Conservation (phyloP, 2,329 filamentous ascomycete species). For the Rutstroemia sp. region DNA sequence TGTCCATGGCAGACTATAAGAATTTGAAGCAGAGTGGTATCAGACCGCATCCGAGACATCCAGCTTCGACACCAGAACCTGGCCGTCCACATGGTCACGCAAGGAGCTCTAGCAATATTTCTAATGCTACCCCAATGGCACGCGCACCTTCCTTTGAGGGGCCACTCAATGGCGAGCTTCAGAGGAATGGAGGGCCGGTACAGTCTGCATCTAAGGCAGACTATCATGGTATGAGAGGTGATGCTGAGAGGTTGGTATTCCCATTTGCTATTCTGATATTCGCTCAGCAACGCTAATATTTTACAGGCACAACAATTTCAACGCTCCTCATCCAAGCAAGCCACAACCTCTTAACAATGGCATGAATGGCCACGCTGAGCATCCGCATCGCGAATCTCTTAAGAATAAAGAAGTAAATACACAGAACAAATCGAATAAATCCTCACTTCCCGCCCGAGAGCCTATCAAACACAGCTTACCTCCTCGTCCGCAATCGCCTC, state of each 20-base stretch:
- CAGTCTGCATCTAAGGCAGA: slow-evolving; percentile 5
- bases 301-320: not conserved
- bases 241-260: slow-evolving; percentile 5
- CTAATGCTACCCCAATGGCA: slow-evolving; percentile 18
- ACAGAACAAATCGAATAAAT: slow-evolving; percentile 3
- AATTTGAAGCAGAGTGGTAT: slow-evolving; percentile 25
- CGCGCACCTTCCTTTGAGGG: slow-evolving; percentile 20
- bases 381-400: not conserved
- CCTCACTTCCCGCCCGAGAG: slow-evolving; percentile 8
- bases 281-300: not conserved
- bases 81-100: slow-evolving; percentile 14
- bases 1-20: slow-evolving; percentile 29
- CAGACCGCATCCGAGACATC: slow-evolving; percentile 18
- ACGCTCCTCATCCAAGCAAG: slow-evolving; percentile 38
- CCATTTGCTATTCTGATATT: not conserved
- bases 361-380: slow-evolving; percentile 5
- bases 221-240: slow-evolving; percentile 7
- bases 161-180: slow-evolving; percentile 9
- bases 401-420: slow-evolving; percentile 1
- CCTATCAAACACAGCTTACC: slow-evolving; percentile 22
- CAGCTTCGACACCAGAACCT: slow-evolving; percentile 6
- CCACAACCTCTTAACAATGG: slow-evolving; percentile 38
- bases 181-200: slow-evolving; percentile 16
- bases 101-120: slow-evolving; percentile 17
- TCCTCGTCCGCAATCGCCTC: slow-evolving; percentile 24